Conservation (phyloP, 352 stramenopile species). For the Phytophthora fragariae region DNA sequence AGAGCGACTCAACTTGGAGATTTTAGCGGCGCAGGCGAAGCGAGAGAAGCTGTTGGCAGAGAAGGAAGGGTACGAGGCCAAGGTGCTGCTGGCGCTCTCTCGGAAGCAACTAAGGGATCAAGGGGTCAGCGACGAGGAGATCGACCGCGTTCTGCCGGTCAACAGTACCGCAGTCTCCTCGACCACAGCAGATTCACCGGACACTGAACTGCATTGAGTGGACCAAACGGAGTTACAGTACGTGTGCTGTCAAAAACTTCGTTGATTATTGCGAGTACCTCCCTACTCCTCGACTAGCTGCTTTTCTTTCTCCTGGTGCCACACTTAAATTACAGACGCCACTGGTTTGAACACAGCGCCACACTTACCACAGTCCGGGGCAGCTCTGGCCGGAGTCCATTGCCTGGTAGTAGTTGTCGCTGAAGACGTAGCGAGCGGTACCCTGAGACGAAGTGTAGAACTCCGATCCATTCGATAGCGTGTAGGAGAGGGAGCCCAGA, state of each 20-base stretch:
- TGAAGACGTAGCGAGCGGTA: conserved; percentile 65
- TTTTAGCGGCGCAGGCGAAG: conserved; percentile 54
- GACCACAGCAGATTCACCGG: not conserved
- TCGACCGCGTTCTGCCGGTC: conserved; percentile 60
- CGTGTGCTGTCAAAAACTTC: not conserved
- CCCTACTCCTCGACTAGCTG: not conserved
- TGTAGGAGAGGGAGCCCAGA: conserved; percentile 68
- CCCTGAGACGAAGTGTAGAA: conserved; percentile 43
- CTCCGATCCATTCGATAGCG: conserved; percentile 47
- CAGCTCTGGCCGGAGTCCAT: conserved; percentile 72
- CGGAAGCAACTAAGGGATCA: conserved; percentile 64
- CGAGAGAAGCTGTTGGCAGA: conserved; percentile 47
- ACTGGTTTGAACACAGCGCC: not conserved
- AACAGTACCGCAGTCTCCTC: not conserved
- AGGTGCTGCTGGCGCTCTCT: conserved; percentile 57
- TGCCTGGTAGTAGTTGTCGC: conserved; percentile 77
- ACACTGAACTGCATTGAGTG: not conserved
- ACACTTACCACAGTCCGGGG: conserved; percentile 35
- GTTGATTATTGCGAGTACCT: not conserved
- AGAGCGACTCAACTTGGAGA: conserved; percentile 51
- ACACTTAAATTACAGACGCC: conserved; percentile 26
- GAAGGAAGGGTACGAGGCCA: conserved; percentile 56
- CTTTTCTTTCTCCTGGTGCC: not conserved
- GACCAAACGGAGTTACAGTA: not conserved
- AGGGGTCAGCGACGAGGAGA: conserved; percentile 56